Percentiles rank a stretch among this genome's conserved stretches.
These are phyloP conservation scores for Trebouxia gelatinosa DNA, from an alignment of 163 green algal species.

Conservation along the genomic window DNA sequence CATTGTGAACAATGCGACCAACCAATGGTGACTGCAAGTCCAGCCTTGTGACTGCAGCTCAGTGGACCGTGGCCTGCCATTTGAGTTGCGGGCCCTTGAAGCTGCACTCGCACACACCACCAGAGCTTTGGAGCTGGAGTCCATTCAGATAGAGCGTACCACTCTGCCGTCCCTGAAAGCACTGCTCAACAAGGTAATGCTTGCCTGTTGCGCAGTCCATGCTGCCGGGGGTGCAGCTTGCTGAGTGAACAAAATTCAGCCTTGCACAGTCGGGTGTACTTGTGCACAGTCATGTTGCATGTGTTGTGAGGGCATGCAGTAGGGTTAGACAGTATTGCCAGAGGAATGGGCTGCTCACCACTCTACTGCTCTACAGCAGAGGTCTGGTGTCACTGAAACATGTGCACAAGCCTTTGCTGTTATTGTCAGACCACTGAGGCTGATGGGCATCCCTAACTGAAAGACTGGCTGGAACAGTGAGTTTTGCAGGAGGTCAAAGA, in stretches of 20 bases:
- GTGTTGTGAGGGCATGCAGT: neutral
- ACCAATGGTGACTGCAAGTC: neutral
- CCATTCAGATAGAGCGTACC: constrained; percentile 23
- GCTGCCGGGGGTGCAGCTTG: neutral
- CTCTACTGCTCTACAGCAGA: no score
- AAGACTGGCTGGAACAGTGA: neutral
- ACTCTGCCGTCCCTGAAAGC: constrained; percentile 31
- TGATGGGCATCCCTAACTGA: neutral
- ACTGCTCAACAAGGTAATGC: constrained; percentile 37
- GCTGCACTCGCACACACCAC: constrained; percentile 30
- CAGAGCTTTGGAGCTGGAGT: constrained; percentile 32
- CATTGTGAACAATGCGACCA: no score
- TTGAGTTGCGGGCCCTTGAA: constrained; percentile 48
- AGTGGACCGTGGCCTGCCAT: constrained; percentile 26
- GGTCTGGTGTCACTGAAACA: neutral
- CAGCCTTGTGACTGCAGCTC: neutral
- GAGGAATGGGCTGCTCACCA: no score
- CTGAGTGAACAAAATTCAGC: neutral
- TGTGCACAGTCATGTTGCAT: neutral
- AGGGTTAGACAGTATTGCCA: no score
- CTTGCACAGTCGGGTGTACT: no score
- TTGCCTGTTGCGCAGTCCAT: neutral
- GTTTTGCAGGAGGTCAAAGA: neutral
- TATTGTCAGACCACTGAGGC: no score
- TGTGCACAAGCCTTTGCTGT: neutral